Conservation (phyloP, 2,329 filamentous ascomycete genomes). For the Metarhizium anisopliae region DNA sequence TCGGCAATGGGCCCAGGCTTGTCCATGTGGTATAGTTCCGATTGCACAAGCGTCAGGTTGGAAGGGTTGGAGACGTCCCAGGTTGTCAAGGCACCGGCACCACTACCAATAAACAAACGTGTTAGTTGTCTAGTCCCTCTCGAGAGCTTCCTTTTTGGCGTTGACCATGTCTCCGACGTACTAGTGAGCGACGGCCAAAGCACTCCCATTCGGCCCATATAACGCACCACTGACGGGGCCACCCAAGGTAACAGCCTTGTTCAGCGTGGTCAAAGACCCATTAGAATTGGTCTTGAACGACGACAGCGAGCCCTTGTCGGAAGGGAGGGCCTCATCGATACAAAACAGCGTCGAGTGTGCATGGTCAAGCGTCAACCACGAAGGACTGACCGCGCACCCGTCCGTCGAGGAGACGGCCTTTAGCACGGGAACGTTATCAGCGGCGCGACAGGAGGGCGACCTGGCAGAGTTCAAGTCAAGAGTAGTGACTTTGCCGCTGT, state of each 20-base stretch:
- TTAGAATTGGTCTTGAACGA: slow-evolving; percentile 27
- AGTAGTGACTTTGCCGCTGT: slow-evolving; percentile 39
- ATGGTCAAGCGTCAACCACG: slow-evolving; percentile 51
- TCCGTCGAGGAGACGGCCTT: slow-evolving; percentile 31
- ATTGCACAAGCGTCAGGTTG: slow-evolving; percentile 26
- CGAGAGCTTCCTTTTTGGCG: not conserved
- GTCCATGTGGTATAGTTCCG: slow-evolving; percentile 29
- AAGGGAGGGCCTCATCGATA: slow-evolving; percentile 45
- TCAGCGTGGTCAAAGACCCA: slow-evolving; percentile 30
- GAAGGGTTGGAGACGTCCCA: slow-evolving; percentile 33
- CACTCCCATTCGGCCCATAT: slow-evolving; percentile 31
- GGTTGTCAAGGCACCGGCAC: slow-evolving; percentile 32
- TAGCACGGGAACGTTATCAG: slow-evolving; percentile 20
- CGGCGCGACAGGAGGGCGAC: no score
- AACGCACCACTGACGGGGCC: slow-evolving; percentile 35
- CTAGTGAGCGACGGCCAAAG: slow-evolving; percentile 37
- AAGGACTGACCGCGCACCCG: slow-evolving; percentile 44
- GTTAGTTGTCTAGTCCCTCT: not conserved
- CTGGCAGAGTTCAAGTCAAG: slow-evolving; percentile 26
- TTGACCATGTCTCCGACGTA: slow-evolving; percentile 19
- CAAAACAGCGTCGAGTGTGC: slow-evolving; percentile 45
- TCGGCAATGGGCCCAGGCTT: slow-evolving; percentile 27
- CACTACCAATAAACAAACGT: slow-evolving; percentile 15
- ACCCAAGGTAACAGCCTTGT: slow-evolving; percentile 22
- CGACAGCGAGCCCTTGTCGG: slow-evolving; percentile 38